Evolutionary conservation across 176 grass and related monocot genomes (phyloP).

Genomic region (Aegilops bicornis): DNA sequence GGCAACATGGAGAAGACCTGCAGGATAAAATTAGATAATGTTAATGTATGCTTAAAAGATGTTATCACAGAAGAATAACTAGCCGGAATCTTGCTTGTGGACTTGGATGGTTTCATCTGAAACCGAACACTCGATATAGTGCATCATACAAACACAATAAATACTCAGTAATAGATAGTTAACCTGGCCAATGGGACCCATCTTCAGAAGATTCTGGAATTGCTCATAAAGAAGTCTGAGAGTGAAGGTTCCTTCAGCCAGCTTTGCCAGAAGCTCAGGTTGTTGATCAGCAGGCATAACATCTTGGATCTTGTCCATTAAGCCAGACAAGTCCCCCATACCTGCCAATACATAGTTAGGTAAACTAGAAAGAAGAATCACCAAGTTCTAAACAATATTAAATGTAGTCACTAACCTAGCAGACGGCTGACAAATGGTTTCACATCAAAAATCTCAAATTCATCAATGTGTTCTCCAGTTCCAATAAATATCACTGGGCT

Average conservation of each 20-base stretch:
- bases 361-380: slow-evolving; percentile 15
- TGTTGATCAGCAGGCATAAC: slow-evolving; percentile 65
- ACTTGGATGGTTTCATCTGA: not conserved
- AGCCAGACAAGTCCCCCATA: slow-evolving; percentile 83
- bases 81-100: not conserved
- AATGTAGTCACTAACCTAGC: slow-evolving; percentile 56
- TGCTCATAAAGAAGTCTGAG: slow-evolving; percentile 67
- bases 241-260: slow-evolving; percentile 78
- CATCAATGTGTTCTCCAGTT: slow-evolving; percentile 90
- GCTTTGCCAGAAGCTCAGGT: slow-evolving; percentile 50
- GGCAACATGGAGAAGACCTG: slow-evolving; percentile 89
- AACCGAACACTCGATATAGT: not conserved
- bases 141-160: not conserved
- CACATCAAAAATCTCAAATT: slow-evolving; percentile 85
- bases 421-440: slow-evolving; percentile 95
- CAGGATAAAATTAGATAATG: slow-evolving; percentile 20
- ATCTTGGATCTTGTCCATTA: slow-evolving; percentile 82
- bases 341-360: slow-evolving; percentile 38
- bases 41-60: not conserved
- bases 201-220: slow-evolving; percentile 81
- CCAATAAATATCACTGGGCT: slow-evolving; percentile 92
- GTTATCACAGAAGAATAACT: not conserved
- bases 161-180: not conserved
- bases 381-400: not conserved
- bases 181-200: slow-evolving; percentile 85